phyloP scores from a whole-genome alignment of 2,329 filamentous ascomycete species.

The Fonsecaea nubica region DNA sequence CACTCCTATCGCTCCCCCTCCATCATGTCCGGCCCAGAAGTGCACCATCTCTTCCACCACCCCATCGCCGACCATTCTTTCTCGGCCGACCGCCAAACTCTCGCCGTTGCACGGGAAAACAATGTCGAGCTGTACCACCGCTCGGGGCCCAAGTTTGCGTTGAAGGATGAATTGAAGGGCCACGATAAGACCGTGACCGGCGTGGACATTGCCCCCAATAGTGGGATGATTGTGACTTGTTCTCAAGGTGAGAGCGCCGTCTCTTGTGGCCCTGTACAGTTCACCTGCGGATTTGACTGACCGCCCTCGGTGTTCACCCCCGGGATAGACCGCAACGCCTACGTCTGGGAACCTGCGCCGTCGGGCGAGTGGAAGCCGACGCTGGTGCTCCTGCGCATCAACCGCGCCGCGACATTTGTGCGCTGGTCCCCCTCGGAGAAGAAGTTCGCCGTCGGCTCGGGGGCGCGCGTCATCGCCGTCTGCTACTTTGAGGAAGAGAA shows the following conservation, averaged over 20 bases:
- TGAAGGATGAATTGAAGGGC: slow-evolving; percentile 91
- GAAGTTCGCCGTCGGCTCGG: slow-evolving; percentile 97
- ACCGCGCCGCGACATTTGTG: slow-evolving; percentile 93
- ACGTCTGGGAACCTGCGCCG: slow-evolving; percentile 96
- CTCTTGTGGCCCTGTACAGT: neutral
- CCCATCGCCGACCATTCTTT: slow-evolving; percentile 98
- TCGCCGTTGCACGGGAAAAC: slow-evolving; percentile 90
- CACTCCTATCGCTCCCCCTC: slow-evolving; percentile 75
- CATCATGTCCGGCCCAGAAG: slow-evolving; percentile 83
- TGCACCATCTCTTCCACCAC: slow-evolving; percentile 95
- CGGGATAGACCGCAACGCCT: slow-evolving; percentile 83
- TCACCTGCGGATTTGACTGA: slow-evolving; percentile 19
- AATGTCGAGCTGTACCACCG: slow-evolving; percentile 85
- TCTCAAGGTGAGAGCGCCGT: slow-evolving; percentile 73
- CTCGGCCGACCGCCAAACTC: slow-evolving; percentile 84
- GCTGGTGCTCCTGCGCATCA: slow-evolving; percentile 94
- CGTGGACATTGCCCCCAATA: slow-evolving; percentile 90
- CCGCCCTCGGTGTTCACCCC: neutral
- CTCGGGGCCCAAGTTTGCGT: slow-evolving; percentile 74
- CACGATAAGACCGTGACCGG: slow-evolving; percentile 97
- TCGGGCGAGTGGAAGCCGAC: slow-evolving; percentile 89
- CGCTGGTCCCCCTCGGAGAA: slow-evolving; percentile 96
- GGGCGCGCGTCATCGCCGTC: slow-evolving; percentile 91
- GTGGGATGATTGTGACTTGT: slow-evolving; percentile 94
- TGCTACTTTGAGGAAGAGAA: slow-evolving; percentile 99